Base-by-base conservation (phyloP, 345 rosid genomes). In the Eutrema heterophyllum region DNA sequence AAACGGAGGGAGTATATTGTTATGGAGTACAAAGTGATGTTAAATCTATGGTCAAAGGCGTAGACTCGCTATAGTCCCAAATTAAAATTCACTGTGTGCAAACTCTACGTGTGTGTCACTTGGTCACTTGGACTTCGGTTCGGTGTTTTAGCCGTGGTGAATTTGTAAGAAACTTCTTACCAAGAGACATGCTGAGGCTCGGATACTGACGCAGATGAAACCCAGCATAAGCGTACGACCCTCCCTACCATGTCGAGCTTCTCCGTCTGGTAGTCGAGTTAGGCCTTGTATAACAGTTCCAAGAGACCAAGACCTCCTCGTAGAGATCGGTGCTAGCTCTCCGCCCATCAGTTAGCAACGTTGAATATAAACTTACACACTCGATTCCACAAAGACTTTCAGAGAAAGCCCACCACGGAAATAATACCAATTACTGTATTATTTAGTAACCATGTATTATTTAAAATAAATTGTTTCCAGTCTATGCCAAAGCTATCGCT, bases 291-390 rank as follows among this genome's bases (percentile, higher is more conserved):
- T n/a, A 70, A 7, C 6, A 18, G 24, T 70, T 46, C 74, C 49
- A 70, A n/a, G n/a, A n/a, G n/a, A n/a, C n/a, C n/a, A n/a, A 46
- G 57, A 56, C 66, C 74, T 45, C 73, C 73, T 45, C 55, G 36
- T 13, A 7, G 5, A 52, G 15, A 6, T 45, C 43, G 38, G 12
- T 57, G 67, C n/a, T n/a, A n/a, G n/a, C 14, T 29, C 53, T 60
- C 38, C 24, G 38, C 0, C 51, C 35, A 16, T 14, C 38, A 8
- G 44, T 5, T 43, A 58, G 48, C 39, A 24, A 24, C 12, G 36
- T 33, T 45, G 27, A 63, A 44, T 14, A 44, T 18, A 5, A 48
- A 48, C 12, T 15, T 14, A 14, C 18, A 44, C 21, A 18, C 49
- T 27, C 52, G 18, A 59, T 6, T 58, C 64, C 5, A 4, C 36